A percentile compares a stretch with the other conserved stretches of the same genome.
Conservation (phyloP, 2,329 filamentous ascomycete genomes). For the Plectosphaerella plurivora region DNA sequence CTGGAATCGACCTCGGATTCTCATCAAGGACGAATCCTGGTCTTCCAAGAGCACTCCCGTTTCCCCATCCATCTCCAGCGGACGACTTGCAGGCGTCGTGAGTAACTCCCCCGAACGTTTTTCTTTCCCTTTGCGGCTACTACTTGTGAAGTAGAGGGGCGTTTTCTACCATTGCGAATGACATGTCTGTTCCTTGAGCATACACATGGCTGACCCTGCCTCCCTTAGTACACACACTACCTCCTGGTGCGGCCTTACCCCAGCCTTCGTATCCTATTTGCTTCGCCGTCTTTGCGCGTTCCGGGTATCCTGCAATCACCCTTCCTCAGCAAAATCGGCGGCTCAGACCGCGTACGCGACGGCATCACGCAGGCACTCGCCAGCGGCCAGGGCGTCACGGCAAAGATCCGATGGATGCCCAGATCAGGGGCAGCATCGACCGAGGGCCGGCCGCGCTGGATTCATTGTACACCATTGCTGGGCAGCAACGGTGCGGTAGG, state of each 20-base stretch:
- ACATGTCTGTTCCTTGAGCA: too few relatives aligned
- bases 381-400: constrained; percentile 67
- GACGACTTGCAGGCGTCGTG: constrained; percentile 29
- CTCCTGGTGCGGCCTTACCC: constrained; percentile 64
- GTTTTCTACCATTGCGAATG: too few relatives aligned
- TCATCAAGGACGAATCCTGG: constrained; percentile 30
- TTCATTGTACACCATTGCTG: constrained; percentile 70
- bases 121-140: too few relatives aligned
- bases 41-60: constrained; percentile 10
- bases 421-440: constrained; percentile 29
- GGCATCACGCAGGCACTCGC: constrained; percentile 55
- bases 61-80: constrained; percentile 13
- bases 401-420: constrained; percentile 67
- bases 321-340: constrained; percentile 50
- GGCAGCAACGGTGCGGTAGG: constrained; percentile 64
- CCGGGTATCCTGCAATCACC: constrained; percentile 62
- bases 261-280: constrained; percentile 63
- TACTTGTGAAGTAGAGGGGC: too few relatives aligned
- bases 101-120: too few relatives aligned
- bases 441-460: constrained; percentile 65
- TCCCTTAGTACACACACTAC: constrained; percentile 44
- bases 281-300: constrained; percentile 61
- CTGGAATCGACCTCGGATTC: constrained; percentile 34
- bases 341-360: constrained; percentile 40
- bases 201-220: too few relatives aligned